Base-by-base conservation (phyloP, 2,329 filamentous ascomycete species). In the Colletotrichum magnum region DNA sequence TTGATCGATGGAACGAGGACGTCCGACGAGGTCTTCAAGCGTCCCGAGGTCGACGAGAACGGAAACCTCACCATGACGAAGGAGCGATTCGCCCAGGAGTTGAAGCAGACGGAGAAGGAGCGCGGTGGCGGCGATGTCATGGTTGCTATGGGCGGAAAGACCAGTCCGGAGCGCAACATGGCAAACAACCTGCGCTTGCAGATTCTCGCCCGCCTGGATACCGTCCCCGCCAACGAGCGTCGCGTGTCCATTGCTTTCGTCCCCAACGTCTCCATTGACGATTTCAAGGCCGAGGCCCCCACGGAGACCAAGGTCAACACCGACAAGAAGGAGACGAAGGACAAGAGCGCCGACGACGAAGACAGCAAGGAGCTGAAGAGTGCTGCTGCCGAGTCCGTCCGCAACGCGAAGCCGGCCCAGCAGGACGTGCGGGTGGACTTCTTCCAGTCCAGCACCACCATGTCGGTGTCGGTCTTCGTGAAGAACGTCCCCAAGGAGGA, bases 181-280 rank as follows among this genome's bases (percentile, higher is more conserved):
- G 86, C 85, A 1, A 82, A 82, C 59, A 78, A 80, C 1, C 80
- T 86, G 76, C 82, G 88, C 4, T 73, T 83, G 24, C 84, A 87
- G 75, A 80, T 83, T n/a, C 77, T 90, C 7, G 76, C 73, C 0
- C 75, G 76, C 26, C 75, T 90, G 79, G 80, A 82, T 52, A 79
- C 77, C 56, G 77, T 88, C 26, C 81, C 84, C 0, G 74, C 73
- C 13, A 84, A 83, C 2, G 81, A 87, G 2, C 79, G 87, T 28
- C 88, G 84, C 77, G 77, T 86, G 39, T 84, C 79, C 0, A 77
- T 82, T 2, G 53, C 66, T 3, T 50, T 72, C 21, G 57, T 65
- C 9, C 74, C 74, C 7, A 52, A 45, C 2, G 58, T 70, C 32
- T 64, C 64, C 6, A 48, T 68, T 0, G 58, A 64, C 15, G 50